Evolutionary conservation across 805 yeast species (phyloP).

Genomic region (Zygotorulaspora florentina): DNA sequence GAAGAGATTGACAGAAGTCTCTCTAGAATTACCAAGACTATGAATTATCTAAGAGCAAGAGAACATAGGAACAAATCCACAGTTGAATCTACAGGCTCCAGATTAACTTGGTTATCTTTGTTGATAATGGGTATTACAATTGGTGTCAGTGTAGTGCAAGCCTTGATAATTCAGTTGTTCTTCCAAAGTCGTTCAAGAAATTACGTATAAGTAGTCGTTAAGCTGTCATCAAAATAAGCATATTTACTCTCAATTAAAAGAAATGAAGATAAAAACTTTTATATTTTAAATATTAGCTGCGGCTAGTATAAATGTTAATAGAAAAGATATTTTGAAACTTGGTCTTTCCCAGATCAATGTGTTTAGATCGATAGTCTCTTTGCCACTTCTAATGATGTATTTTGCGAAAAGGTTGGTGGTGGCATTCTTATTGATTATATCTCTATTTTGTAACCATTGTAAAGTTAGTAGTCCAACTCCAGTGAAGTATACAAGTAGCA

Average conservation of each 20-base stretch:
- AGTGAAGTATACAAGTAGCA: constrained; percentile 21
- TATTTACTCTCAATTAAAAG: constrained; percentile 1
- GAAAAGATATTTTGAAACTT: constrained; percentile 26
- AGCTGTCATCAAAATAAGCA: constrained; percentile 4
- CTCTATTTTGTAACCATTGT: constrained; percentile 28
- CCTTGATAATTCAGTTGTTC: constrained; percentile 76
- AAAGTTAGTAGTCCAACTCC: constrained; percentile 21
- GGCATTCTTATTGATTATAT: constrained; percentile 20
- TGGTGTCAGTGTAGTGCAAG: constrained; percentile 72
- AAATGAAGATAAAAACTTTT: constrained; percentile 2
- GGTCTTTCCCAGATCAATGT: constrained; percentile 21
- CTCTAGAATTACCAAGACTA: constrained; percentile 52
- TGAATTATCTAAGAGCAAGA: constrained; percentile 90
- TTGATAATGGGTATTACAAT: constrained; percentile 69
- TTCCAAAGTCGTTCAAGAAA: constrained; percentile 50
- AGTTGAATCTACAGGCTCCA: constrained; percentile 70
- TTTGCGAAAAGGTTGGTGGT: constrained; percentile 13
- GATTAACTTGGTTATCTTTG: constrained; percentile 73
- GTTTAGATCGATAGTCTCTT: constrained; percentile 20
- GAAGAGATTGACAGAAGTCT: constrained; percentile 56
- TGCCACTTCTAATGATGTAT: constrained; percentile 22
- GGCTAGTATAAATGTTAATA: constrained; percentile 25
- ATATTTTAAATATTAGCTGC: constrained; percentile 21
- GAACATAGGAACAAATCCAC: constrained; percentile 96
- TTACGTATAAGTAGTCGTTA: constrained; percentile 30